Evolutionary conservation across 1,284 basidiomycete genomes (phyloP).

Genomic region (Sporisorium reilianum): DNA sequence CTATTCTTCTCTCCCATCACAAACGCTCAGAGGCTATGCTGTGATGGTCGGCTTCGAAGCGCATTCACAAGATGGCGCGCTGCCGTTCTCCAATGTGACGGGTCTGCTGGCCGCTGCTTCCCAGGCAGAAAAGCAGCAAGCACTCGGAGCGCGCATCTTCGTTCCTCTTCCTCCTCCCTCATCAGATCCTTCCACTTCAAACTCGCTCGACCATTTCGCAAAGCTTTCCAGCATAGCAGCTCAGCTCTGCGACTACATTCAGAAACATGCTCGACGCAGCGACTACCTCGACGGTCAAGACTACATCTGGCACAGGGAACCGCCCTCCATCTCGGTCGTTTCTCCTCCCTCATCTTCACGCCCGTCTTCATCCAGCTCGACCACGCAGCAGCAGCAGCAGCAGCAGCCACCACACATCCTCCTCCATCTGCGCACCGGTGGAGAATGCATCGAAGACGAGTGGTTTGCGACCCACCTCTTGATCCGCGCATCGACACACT

Average conservation of each 20-base stretch:
- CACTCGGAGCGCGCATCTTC: slow-evolving; percentile 38
- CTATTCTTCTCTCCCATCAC: neutral
- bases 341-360: slow-evolving; percentile 16
- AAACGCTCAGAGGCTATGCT: neutral
- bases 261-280: slow-evolving; percentile 5
- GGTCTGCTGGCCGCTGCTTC: slow-evolving; percentile 35
- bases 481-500: slow-evolving; percentile 19
- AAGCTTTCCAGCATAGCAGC: slow-evolving; percentile 23
- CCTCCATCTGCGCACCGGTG: slow-evolving; percentile 40
- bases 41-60: neutral
- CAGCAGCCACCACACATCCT: slow-evolving; percentile 31
- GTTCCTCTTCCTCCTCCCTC: slow-evolving; percentile 9
- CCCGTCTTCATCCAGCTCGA: slow-evolving; percentile 5
- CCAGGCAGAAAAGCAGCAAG: slow-evolving; percentile 44
- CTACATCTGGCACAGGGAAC: slow-evolving; percentile 68
- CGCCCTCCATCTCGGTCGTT: slow-evolving; percentile 47
- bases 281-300: slow-evolving; percentile 18
- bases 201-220: slow-evolving; percentile 26
- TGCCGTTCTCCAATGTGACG: slow-evolving; percentile 45
- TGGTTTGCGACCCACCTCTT: slow-evolving; percentile 90
- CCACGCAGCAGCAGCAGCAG: too few relatives aligned
- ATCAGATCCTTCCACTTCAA: slow-evolving; percentile 6
- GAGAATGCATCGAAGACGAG: slow-evolving; percentile 92
- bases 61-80: slow-evolving; percentile 28
- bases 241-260: slow-evolving; percentile 8